Conservation (phyloP, 2,329 filamentous ascomycete genomes). For the Aspergillus terreus region DNA sequence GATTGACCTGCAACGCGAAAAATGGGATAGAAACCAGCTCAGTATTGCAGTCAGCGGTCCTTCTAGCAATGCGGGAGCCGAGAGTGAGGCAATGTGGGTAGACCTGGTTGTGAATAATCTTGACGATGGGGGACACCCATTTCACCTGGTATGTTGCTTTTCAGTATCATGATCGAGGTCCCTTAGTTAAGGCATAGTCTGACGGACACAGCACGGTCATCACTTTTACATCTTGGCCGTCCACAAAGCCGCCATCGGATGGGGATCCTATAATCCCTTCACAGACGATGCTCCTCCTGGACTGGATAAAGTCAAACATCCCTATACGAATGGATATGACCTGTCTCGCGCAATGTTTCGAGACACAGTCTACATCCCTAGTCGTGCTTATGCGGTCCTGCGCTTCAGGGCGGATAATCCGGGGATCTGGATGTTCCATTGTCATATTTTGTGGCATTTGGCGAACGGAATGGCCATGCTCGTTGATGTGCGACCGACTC, state of each 20-base stretch:
- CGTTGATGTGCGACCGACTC: conserved; percentile 22
- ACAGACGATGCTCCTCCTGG: conserved; percentile 19
- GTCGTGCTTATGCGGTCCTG: conserved; percentile 53
- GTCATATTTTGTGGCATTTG: conserved; percentile 52
- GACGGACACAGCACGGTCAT: conserved; percentile 29
- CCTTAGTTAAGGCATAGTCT: background rate
- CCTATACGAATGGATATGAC: conserved; percentile 20
- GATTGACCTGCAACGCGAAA: conserved; percentile 26
- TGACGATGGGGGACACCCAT: conserved; percentile 49
- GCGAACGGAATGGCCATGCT: conserved; percentile 45
- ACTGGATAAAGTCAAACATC: conserved; percentile 4
- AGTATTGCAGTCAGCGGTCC: conserved; percentile 23
- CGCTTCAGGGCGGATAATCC: conserved; percentile 55
- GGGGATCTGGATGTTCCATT: conserved; percentile 49
- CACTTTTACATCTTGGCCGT: conserved; percentile 31
- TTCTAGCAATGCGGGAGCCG: too few relatives aligned
- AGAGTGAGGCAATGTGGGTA: conserved; percentile 33
- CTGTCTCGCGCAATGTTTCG: conserved; percentile 42
- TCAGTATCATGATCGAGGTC: background rate
- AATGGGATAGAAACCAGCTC: conserved; percentile 45
- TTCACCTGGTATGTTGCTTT: conserved; percentile 41
- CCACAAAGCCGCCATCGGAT: conserved; percentile 27
- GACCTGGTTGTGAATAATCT: conserved; percentile 51
- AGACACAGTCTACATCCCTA: conserved; percentile 53
- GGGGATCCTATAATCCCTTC: conserved; percentile 39